Conservation (phyloP, 2,329 filamentous ascomycete genomes). For the Fusarium anguioides region DNA sequence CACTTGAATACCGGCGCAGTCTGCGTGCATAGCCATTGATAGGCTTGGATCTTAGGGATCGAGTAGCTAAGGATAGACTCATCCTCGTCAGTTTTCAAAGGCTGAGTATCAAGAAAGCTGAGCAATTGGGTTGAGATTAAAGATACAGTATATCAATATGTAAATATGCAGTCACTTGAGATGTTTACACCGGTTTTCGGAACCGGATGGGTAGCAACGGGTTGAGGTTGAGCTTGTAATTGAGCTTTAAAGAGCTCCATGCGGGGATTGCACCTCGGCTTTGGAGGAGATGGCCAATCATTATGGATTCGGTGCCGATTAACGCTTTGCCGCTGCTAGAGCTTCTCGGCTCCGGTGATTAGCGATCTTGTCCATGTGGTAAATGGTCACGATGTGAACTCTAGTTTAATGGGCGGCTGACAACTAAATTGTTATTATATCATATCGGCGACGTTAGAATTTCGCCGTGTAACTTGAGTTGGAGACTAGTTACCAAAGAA, state of each 20-base stretch:
- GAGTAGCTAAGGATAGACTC: slow-evolving; percentile 32
- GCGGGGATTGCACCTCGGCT: slow-evolving; percentile 31
- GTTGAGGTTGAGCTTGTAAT: slow-evolving; percentile 10
- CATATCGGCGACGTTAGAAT: slow-evolving; percentile 12
- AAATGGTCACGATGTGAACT: background rate
- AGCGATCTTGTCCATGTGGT: background rate
- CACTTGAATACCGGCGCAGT: slow-evolving; percentile 48
- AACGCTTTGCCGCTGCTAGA: slow-evolving; percentile 18
- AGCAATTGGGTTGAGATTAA: background rate
- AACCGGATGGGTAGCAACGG: slow-evolving; percentile 24
- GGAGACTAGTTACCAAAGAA: background rate
- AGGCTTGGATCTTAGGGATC: slow-evolving; percentile 34
- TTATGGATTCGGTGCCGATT: slow-evolving; percentile 31
- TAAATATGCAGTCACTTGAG: slow-evolving; percentile 1
- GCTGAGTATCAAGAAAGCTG: background rate
- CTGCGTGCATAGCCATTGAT: slow-evolving; percentile 32
- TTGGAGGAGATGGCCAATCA: slow-evolving; percentile 13
- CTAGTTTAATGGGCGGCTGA: background rate
- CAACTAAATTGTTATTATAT: background rate
- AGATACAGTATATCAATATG: background rate
- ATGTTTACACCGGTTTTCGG: slow-evolving; percentile 25
- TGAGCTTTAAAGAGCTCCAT: slow-evolving; percentile 22
- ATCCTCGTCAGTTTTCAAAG: slow-evolving; percentile 19
- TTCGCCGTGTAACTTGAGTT: slow-evolving; percentile 9
- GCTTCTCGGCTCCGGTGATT: slow-evolving; percentile 27